Percentiles rank a stretch among this genome's conserved stretches.
These are phyloP conservation scores for Cryptococcus sp. DNA, from an alignment of 1,284 basidiomycete species.

Conservation along the genomic window DNA sequence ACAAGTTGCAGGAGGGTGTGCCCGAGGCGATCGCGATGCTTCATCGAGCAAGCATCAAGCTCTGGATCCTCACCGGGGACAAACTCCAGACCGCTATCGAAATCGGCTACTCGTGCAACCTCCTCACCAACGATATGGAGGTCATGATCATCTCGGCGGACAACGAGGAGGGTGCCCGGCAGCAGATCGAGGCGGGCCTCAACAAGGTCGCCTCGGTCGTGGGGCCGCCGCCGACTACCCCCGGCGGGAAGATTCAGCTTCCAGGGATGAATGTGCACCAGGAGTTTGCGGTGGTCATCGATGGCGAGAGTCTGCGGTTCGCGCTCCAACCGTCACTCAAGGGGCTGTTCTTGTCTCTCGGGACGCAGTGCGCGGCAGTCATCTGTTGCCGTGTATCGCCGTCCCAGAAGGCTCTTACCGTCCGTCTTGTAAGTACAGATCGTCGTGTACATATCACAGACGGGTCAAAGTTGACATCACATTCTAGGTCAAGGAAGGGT, in stretches of 20 bases:
- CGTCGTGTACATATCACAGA: too few species aligned
- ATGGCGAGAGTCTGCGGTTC: conserved; percentile 86
- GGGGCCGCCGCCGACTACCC: conserved; percentile 52
- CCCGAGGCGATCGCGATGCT: conserved; percentile 92
- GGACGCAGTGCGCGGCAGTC: conserved; percentile 94
- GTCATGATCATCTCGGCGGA: conserved; percentile 95
- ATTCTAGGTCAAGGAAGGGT: conserved; percentile 82
- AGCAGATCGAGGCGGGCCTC: conserved; percentile 86
- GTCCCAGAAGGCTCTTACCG: conserved; percentile 92
- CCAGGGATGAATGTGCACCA: conserved; percentile 15
- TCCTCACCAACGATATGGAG: conserved; percentile 83
- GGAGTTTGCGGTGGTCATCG: conserved; percentile 90
- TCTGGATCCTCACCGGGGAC: conserved; percentile 79
- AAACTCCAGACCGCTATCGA: conserved; percentile 98
- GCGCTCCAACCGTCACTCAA: conserved; percentile 77
- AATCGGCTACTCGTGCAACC: conserved; percentile 88
- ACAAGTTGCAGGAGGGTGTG: conserved; percentile 94
- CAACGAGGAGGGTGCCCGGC: conserved; percentile 66
- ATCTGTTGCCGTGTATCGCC: conserved; percentile 96
- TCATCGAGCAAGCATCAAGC: conserved; percentile 90
- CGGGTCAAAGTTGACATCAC: conserved; percentile 9
- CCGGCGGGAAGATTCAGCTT: conserved; percentile 29
- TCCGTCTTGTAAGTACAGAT: conserved; percentile 67
- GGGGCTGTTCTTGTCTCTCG: conserved; percentile 80
- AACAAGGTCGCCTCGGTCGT: conserved; percentile 86